Conservation (phyloP, 2,329 filamentous ascomycete species). For the Botrytis deweyae region DNA sequence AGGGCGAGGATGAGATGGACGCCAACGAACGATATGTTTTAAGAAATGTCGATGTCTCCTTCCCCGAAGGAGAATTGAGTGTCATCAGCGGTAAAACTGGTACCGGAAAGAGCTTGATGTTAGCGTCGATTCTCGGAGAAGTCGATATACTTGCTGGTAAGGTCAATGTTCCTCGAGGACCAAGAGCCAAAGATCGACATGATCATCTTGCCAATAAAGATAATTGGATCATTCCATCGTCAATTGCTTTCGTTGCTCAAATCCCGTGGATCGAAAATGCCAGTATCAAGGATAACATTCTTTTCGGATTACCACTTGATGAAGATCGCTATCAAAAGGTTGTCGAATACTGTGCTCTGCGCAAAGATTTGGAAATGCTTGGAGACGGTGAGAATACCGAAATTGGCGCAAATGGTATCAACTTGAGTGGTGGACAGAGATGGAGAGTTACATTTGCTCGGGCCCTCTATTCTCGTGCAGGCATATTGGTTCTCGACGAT, state of each 20-base stretch:
- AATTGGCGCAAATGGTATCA: slow-evolving; percentile 82
- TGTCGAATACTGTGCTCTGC: slow-evolving; percentile 68
- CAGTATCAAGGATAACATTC: slow-evolving; percentile 73
- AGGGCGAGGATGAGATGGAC: slow-evolving; percentile 55
- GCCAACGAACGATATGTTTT: slow-evolving; percentile 63
- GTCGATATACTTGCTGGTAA: slow-evolving; percentile 65
- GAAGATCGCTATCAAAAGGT: slow-evolving; percentile 69
- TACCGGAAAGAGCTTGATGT: slow-evolving; percentile 72
- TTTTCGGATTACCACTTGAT: slow-evolving; percentile 72
- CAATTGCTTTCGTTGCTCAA: slow-evolving; percentile 71
- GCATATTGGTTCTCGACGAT: slow-evolving; percentile 76
- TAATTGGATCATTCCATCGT: slow-evolving; percentile 68
- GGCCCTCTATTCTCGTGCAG: slow-evolving; percentile 75
- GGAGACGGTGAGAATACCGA: slow-evolving; percentile 76
- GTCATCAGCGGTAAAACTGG: slow-evolving; percentile 77
- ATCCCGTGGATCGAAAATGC: slow-evolving; percentile 86
- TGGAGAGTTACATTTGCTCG: slow-evolving; percentile 80
- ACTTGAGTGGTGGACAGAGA: slow-evolving; percentile 79
- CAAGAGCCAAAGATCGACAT: slow-evolving; percentile 53
- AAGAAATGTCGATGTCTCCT: slow-evolving; percentile 61
- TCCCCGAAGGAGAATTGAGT: slow-evolving; percentile 67
- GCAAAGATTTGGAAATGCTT: slow-evolving; percentile 74
- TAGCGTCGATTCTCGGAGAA: slow-evolving; percentile 74
- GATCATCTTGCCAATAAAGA: slow-evolving; percentile 58
- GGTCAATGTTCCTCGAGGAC: slow-evolving; percentile 55